Base-by-base conservation (phyloP, 2,329 filamentous ascomycete genomes). In the Apiospora koreana region DNA sequence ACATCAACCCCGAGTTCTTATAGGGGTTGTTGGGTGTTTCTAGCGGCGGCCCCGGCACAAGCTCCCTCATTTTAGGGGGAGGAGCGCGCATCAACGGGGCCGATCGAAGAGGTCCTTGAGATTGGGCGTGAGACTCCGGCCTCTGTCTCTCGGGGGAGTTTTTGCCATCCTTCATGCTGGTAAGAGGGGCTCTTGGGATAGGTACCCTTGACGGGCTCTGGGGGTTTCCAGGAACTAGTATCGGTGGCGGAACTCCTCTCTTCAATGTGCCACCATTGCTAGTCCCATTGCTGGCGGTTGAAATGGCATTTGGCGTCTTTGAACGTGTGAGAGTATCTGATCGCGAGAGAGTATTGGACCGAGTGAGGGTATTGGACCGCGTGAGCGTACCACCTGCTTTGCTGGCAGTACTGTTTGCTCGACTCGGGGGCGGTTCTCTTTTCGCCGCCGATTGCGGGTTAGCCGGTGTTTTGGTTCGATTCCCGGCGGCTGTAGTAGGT, bases 61-160 rank as follows among this genome's bases (percentile, higher is more conserved):
- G 86, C 54, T 97, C 94, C 74, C 95, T 91, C 94, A 98, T 98
- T 80, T 94, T 96, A 66, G 95, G 95, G 16, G 95, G 95, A 45
- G 94, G 94, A 1, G 91, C 91, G 72, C 90, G 86, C 77, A 86
- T 80, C 62, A 84, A 80, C 0, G 88, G 88, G 68, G 88, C 88
- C 31, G 84, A 82, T 21, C 88, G 86, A 69, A 88, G 79, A 68
- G 85, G 83, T 62, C 83, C 72, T 82, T 83, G 58, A 77, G 81
- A 35, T 8, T 35, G 35, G 35, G 35, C 72, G 81, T 82, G 68
- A 81, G 82, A 73, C 82, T 84, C 83, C 46, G 80, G 81, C 12
- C 86, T 85, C 21, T 83, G 79, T 58, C 94, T 91, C 76, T 97
- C 94, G 7, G 94, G 93, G 10, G 94, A 97, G 81, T 95, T 97